Evolutionary conservation across 148 eudicot species (phyloP).

Genomic region (Heliamphora exappendiculata): DNA sequence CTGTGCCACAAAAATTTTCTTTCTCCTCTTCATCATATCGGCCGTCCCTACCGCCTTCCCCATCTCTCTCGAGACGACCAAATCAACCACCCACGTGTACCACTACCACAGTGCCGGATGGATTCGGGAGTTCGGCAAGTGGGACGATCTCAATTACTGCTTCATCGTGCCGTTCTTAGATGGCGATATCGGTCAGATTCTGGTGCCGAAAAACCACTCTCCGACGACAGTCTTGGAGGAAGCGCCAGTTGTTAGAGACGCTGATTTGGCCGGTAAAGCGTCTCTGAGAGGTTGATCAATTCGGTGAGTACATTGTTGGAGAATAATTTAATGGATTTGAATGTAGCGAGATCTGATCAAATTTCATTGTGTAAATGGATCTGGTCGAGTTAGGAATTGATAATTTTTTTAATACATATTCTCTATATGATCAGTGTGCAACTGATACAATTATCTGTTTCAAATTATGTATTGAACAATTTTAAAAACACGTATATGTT

Average conservation of each 20-base stretch:
- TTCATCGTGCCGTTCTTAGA: slow-evolving; percentile 69
- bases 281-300: too few relatives aligned
- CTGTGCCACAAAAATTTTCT: slow-evolving; percentile 43
- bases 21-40: slow-evolving; percentile 44
- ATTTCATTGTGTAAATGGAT: too few relatives aligned
- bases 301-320: too few relatives aligned
- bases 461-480: too few relatives aligned
- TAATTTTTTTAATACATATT: too few relatives aligned
- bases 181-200: slow-evolving; percentile 59
- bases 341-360: too few relatives aligned
- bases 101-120: slow-evolving; percentile 59
- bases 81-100: slow-evolving; percentile 46
- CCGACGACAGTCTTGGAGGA: slow-evolving; percentile 28
- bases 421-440: too few relatives aligned
- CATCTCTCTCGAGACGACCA: slow-evolving; percentile 46
- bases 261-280: slow-evolving; percentile 51
- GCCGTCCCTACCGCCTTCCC: slow-evolving; percentile 62
- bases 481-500: too few relatives aligned
- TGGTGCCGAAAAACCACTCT: slow-evolving; percentile 18
- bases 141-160: slow-evolving; percentile 60
- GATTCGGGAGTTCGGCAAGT: slow-evolving; percentile 62
- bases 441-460: too few relatives aligned
- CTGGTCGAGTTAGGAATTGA: too few relatives aligned
- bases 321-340: too few relatives aligned
- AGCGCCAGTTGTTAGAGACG: slow-evolving; percentile 38